A percentile compares a stretch with the other conserved stretches of the same genome.
Evolutionary conservation across 1,284 basidiomycete genomes (phyloP).

Genomic region (Prillingera fragicola): DNA sequence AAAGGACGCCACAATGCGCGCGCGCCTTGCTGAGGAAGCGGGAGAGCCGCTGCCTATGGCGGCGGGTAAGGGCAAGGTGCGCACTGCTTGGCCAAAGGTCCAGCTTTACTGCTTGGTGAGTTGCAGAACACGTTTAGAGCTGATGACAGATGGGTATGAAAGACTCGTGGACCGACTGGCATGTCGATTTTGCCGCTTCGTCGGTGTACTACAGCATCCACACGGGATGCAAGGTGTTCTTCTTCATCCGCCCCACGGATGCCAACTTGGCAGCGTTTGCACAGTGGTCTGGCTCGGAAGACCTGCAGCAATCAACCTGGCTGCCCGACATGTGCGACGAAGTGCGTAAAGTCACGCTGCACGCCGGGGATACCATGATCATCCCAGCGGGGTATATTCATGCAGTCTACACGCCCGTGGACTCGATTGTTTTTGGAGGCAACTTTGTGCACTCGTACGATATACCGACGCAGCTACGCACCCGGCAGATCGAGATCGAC

Average conservation of each 20-base stretch:
- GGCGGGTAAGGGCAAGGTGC: constrained; percentile 5
- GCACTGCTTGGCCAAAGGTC: constrained; percentile 72
- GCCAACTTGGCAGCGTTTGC: constrained; percentile 72
- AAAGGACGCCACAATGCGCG: constrained; percentile 17
- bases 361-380: constrained; percentile 85
- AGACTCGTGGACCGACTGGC: constrained; percentile 89
- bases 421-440: constrained; percentile 92
- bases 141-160: constrained; percentile 54
- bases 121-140: not conserved
- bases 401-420: constrained; percentile 85
- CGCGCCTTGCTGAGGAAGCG: constrained; percentile 35
- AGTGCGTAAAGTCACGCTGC: constrained; percentile 75
- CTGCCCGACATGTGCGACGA: constrained; percentile 74
- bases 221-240: constrained; percentile 80
- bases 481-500: constrained; percentile 84
- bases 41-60: not conserved
- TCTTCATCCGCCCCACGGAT: constrained; percentile 85
- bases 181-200: constrained; percentile 90
- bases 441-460: constrained; percentile 82
- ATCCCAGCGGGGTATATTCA: constrained; percentile 98
- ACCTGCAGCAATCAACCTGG: constrained; percentile 81
- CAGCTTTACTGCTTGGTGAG: constrained; percentile 96
- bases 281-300: constrained; percentile 64
- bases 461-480: constrained; percentile 51
- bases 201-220: constrained; percentile 92